Percentiles rank a stretch among this genome's conserved stretches.
Conservation (phyloP, 2,329 filamentous ascomycete species). For the Fusarium pseudoanthophilum region DNA sequence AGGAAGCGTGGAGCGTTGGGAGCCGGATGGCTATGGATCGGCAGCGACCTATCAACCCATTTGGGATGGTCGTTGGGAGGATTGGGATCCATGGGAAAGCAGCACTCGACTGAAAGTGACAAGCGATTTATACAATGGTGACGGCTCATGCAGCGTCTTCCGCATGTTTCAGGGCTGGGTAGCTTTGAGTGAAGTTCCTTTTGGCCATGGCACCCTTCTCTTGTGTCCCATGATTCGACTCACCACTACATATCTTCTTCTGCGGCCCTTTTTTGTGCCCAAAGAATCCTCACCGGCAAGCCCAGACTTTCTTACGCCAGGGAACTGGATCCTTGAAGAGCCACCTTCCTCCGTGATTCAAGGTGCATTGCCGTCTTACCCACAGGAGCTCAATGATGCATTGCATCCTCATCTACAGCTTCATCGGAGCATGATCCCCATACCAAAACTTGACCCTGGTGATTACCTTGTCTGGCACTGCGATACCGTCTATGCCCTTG, state of each 20-base stretch:
- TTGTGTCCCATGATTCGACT: constrained; percentile 77
- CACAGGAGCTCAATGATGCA: constrained; percentile 72
- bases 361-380: constrained; percentile 73
- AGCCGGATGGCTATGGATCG: constrained; percentile 68
- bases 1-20: constrained; percentile 75
- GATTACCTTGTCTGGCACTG: constrained; percentile 83
- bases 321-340: constrained; percentile 66
- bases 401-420: constrained; percentile 78
- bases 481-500: constrained; percentile 76
- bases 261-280: constrained; percentile 76
- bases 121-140: constrained; percentile 77
- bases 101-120: constrained; percentile 70
- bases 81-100: constrained; percentile 80
- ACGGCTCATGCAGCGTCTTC: constrained; percentile 78
- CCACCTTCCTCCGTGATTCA: constrained; percentile 66
- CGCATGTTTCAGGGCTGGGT: constrained; percentile 85
- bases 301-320: constrained; percentile 53
- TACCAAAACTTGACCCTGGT: constrained; percentile 75
- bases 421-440: constrained; percentile 71
- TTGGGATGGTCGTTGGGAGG: constrained; percentile 76
- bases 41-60: constrained; percentile 73
- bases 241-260: constrained; percentile 78
- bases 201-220: constrained; percentile 74
- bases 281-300: constrained; percentile 52
- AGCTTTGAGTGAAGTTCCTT: constrained; percentile 70